A percentile compares a stretch with the other conserved stretches of the same genome.
These are phyloP conservation scores for Clarireedia homoeocarpa DNA, from an alignment of 2,329 filamentous ascomycete species.

Conservation along the genomic window DNA sequence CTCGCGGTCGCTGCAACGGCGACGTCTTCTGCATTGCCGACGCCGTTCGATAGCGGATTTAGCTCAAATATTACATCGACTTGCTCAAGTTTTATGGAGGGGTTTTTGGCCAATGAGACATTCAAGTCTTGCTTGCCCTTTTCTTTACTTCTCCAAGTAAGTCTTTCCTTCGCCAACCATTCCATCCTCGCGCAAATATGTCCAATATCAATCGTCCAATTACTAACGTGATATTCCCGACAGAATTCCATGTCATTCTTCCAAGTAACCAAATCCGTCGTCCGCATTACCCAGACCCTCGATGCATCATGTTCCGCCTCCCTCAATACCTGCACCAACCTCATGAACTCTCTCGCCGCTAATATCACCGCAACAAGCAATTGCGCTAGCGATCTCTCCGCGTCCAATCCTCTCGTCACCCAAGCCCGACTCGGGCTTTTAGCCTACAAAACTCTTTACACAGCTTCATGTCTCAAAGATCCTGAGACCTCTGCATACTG, in stretches of 20 bases:
- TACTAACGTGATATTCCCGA: neutral
- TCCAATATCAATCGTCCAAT: neutral
- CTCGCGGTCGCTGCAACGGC: constrained; percentile 15
- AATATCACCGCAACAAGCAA: constrained; percentile 54
- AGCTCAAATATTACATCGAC: constrained; percentile 50
- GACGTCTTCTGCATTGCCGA: constrained; percentile 43
- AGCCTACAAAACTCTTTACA: constrained; percentile 71
- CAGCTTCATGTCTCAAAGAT: constrained; percentile 71
- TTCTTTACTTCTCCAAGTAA: constrained; percentile 73
- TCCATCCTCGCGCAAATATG: neutral
- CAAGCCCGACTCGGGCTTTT: constrained; percentile 69
- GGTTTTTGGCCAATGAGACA: constrained; percentile 23
- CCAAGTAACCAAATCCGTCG: constrained; percentile 61
- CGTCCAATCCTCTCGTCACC: constrained; percentile 60
- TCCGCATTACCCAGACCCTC: constrained; percentile 67
- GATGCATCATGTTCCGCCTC: constrained; percentile 70
- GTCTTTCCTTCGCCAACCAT: constrained; percentile 19
- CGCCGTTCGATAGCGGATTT: constrained; percentile 58
- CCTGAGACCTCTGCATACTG: constrained; percentile 60
- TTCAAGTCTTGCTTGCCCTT: constrained; percentile 63
- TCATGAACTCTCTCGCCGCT: constrained; percentile 57
- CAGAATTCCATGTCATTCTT: constrained; percentile 84
- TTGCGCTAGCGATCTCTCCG: constrained; percentile 64
- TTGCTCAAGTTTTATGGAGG: constrained; percentile 25
- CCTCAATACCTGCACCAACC: constrained; percentile 52